phyloP scores from a whole-genome alignment of 1,284 basidiomycete species.

The Moesziomyces parantarcticus region DNA sequence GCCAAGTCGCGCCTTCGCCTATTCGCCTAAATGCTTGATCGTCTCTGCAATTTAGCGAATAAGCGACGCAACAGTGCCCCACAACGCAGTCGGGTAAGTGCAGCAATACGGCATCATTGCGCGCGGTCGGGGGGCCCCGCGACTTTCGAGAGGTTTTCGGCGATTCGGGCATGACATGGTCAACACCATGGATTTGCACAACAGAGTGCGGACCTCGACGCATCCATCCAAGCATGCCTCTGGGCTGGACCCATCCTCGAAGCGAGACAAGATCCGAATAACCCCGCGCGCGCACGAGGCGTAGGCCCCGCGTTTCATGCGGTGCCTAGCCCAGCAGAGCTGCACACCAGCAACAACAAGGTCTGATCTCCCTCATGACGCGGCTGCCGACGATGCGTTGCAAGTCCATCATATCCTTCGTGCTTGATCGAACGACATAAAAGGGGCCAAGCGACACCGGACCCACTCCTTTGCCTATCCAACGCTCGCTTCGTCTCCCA shows the following conservation, averaged over 20 bases:
- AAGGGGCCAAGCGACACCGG: background rate
- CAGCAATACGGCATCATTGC: background rate
- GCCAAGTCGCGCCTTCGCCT: background rate
- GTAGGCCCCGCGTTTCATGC: background rate
- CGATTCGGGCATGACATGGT: background rate
- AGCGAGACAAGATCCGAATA: conserved; percentile 1
- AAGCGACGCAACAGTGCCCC: background rate
- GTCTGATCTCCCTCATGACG: background rate
- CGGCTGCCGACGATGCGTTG: background rate
- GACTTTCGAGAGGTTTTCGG: background rate
- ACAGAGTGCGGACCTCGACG: background rate
- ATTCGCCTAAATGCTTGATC: background rate
- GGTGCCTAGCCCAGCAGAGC: background rate
- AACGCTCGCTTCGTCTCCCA: background rate
- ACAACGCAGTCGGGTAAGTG: background rate
- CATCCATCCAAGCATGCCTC: background rate
- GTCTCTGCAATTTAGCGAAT: background rate
- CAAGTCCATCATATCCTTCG: background rate
- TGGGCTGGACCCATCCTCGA: background rate
- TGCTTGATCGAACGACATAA: background rate
- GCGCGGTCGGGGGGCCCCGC: too few species aligned
- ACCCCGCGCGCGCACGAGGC: background rate
- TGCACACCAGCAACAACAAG: background rate
- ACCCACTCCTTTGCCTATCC: background rate
- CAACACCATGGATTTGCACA: background rate